Evolutionary conservation across 2,329 filamentous ascomycete genomes (phyloP), one percentile per base, ranked within the genome.

Genomic region (Colletotrichum chlorophyti): DNA sequence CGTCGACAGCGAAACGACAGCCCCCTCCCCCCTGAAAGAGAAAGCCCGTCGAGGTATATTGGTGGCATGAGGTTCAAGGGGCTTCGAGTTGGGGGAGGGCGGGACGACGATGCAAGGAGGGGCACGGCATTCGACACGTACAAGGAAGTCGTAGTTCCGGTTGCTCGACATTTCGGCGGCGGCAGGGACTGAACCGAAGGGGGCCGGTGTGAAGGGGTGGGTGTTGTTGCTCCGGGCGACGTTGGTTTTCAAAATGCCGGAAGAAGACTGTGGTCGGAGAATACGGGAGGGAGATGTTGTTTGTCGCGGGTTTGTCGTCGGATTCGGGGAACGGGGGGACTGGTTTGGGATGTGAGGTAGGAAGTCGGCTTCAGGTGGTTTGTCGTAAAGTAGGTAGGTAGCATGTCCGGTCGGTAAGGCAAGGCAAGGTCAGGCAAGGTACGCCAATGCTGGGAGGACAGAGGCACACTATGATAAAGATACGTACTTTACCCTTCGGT

Each of bases 141-240:
- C 94, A 79, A 99, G 84, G 78, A 98, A 98, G 78, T 99, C 95
- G 80, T 99, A 99, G 83, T 99, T 99, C 78, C 95, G 88, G 83
- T 94, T 96, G 77, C 91, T 92, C 71, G 95, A 93, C 95, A 99
- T 99, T 69, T 72, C 83, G 76, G 65, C 63, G 65, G 58, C 53
- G 68, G 64, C 23, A 49, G 55, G 51, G 38, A 60, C 57, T 60
- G 38, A 57, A 57, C 43, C 51, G 52, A 60, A n/a, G 38, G 43
- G 38, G 51, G 43, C 45, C 38, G 57, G 40, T 48, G 34, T 59
- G 19, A 57, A 40, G 26, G 38, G 43, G 19, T 24, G 15, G 32
- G 26, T 11, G 24, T 19, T 38, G 23, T 38, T 49, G 42, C 32
- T 55, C 37, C 31, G 51, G 32, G n/a, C 37, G 51, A 26, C 34